Base-by-base conservation (phyloP, 2,329 filamentous ascomycete species). In the Ceratocystis colombiana region DNA sequence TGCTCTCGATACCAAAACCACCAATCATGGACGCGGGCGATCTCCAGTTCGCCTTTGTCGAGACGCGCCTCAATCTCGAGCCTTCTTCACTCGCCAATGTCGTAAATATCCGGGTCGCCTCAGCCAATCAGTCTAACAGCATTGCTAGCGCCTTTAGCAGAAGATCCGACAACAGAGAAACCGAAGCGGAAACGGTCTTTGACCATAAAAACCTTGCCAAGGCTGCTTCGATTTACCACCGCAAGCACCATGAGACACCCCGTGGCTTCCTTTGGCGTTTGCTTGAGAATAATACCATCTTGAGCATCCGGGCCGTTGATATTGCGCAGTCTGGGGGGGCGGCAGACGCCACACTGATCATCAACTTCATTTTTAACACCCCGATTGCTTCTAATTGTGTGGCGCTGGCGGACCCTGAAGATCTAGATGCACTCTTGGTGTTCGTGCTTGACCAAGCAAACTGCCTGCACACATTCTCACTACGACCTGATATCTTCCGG, bases 221-320 rank as follows among this genome's bases (percentile, higher is more conserved):
- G 1, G 84, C 91, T 41, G 88, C 90, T 33, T 90, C 90, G 1
- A 82, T 97, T 66, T 96, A 90, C 78, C 91, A 96, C 75, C 86
- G 94, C 66, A 83, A 84, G 74, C 83, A 88, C 74, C 84, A 88
- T 72, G 80, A 83, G 69, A 86, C 88, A 69, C 94, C 94, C 48
- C 86, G 89, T 73, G 90, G 85, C 75, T 95, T 97, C 73, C 81
- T 96, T 61, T 99, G 94, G 94, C 85, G 93, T 71, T 82, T 97
- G 48, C 77, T 96, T 68, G 88, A 96, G 72, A 85, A 90, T 71
- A 85, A 86, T 72, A 88, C 84, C 70, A 80, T 90, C 69, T 80
- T 99, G 71, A 93, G 94, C 76, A 81, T 99, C 63, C 88, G 90
- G 73, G 86, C 85, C 50, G 85, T 89, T 68, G 94, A 99, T 76